A percentile compares a stretch with the other conserved stretches of the same genome.
These are phyloP conservation scores for Tripterygium wilfordii DNA, from an alignment of 177 flowering plant species.

Conservation along the genomic window DNA sequence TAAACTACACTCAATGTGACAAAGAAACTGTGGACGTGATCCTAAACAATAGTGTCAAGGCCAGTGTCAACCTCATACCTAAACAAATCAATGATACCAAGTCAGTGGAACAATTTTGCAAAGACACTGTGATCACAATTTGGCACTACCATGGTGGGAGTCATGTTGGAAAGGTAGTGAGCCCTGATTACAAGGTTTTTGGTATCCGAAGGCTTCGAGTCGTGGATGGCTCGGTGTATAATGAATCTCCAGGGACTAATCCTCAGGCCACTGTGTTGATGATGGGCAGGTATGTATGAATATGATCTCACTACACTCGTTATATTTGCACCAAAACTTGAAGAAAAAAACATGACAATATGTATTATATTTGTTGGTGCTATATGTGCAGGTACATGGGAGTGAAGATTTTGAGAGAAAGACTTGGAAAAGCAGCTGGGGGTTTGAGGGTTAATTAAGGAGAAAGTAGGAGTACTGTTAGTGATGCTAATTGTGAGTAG, in stretches of 20 bases:
- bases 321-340: too few relatives aligned
- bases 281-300: conserved; percentile 63
- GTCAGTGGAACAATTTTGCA: conserved; percentile 73
- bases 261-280: conserved; percentile 89
- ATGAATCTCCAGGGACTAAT: conserved; percentile 73
- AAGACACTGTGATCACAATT: conserved; percentile 75
- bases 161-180: conserved; percentile 66
- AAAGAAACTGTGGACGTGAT: conserved; percentile 32
- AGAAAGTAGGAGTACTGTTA: neutral
- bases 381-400: conserved; percentile 82
- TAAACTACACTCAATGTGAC: conserved; percentile 32
- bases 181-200: conserved; percentile 38
- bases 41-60: conserved; percentile 61
- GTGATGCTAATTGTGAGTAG: too few relatives aligned
- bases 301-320: too few relatives aligned
- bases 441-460: neutral
- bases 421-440: conserved; percentile 52
- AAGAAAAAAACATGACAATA: too few relatives aligned
- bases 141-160: conserved; percentile 96
- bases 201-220: conserved; percentile 57
- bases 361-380: too few relatives aligned
- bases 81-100: conserved; percentile 51
- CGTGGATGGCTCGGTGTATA: conserved; percentile 63
- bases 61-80: conserved; percentile 73
- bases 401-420: conserved; percentile 58